phyloP scores from a whole-genome alignment of 768 basidiomycete genomes.

The Russula emetica region DNA sequence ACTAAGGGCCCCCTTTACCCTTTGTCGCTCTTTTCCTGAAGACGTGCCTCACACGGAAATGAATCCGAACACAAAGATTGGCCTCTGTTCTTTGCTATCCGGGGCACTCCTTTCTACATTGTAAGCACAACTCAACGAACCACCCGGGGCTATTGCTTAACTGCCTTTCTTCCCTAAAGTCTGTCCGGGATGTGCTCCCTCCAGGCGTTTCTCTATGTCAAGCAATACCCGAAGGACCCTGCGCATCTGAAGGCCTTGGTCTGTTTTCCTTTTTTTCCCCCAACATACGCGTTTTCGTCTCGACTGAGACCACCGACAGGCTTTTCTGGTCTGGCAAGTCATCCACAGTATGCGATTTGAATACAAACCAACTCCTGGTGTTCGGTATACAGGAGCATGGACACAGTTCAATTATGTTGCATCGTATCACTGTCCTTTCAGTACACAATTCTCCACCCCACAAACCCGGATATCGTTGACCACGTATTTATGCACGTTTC shows the following conservation, averaged over 20 bases:
- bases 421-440: conserved; percentile 10
- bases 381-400: conserved; percentile 9
- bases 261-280: neutral
- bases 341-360: neutral
- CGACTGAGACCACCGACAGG: neutral
- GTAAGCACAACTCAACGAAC: conserved; percentile 1
- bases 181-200: conserved; percentile 10
- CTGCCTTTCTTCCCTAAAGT: neutral
- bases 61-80: conserved; percentile 19
- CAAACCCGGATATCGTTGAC: neutral
- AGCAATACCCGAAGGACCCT: conserved; percentile 14
- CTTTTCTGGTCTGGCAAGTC: conserved; percentile 19
- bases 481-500: conserved; percentile 12
- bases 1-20: neutral
- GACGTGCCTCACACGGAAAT: neutral
- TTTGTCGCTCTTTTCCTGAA: neutral
- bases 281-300: neutral
- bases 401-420: conserved; percentile 13
- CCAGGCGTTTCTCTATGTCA: conserved; percentile 17
- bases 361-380: neutral
- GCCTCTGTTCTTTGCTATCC: conserved; percentile 11
- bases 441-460: conserved; percentile 16
- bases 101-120: conserved; percentile 13
- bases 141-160: neutral
- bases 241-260: conserved; percentile 16